Evolutionary conservation across 768 basidiomycete species (phyloP).

Genomic region (Russula foetens): DNA sequence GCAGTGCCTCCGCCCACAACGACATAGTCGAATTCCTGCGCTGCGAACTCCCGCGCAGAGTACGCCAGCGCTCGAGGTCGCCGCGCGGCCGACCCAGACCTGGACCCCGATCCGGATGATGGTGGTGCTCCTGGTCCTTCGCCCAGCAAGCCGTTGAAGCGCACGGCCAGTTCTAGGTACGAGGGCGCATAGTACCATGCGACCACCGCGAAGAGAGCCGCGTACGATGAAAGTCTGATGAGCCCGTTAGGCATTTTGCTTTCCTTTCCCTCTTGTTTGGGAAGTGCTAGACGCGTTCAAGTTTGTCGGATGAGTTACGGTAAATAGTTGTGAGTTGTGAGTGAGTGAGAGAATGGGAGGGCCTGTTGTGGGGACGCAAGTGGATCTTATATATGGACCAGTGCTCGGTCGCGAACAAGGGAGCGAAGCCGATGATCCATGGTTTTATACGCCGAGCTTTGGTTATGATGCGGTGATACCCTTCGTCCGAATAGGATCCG

Average conservation of each 20-base stretch:
- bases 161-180: neutral
- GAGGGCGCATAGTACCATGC: neutral
- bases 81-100: too few species aligned
- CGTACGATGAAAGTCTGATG: neutral
- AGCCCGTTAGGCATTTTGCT: neutral
- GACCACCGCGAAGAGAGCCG: neutral
- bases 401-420: slow-evolving; percentile 2
- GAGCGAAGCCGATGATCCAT: neutral
- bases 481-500: neutral
- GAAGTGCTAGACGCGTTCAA: too few species aligned
- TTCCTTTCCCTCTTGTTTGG: neutral
- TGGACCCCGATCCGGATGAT: too few species aligned
- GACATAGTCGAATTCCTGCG: slow-evolving; percentile 16
- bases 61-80: slow-evolving; percentile 2
- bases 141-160: neutral
- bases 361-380: neutral
- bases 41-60: slow-evolving; percentile 6
- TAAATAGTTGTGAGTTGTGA: neutral
- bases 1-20: slow-evolving; percentile 22
- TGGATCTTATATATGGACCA: neutral
- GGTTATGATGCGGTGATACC: too few species aligned
- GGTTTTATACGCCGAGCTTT: neutral
- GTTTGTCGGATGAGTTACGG: too few species aligned
- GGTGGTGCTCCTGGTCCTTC: neutral
- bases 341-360: neutral